A percentile compares a stretch with the other conserved stretches of the same genome.
Conservation (phyloP, 1,139 yeast genomes). For the Yamadazyma dendronema region DNA sequence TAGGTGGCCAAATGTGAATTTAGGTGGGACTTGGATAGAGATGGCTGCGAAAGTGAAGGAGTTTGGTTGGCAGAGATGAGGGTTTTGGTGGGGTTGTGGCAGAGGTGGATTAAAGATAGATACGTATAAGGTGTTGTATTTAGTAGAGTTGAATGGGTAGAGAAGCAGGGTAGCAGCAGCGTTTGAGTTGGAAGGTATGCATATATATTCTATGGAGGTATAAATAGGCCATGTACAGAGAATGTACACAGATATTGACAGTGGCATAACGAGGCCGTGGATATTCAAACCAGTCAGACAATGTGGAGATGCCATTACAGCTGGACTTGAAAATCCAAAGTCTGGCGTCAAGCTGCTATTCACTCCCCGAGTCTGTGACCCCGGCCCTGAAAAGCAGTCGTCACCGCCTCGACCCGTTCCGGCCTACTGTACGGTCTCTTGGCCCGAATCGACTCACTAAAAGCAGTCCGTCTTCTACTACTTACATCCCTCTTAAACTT, state of each 20-base stretch:
- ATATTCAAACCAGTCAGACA: neutral
- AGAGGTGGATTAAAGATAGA: too few relatives aligned
- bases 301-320: too few relatives aligned
- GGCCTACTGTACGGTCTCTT: neutral
- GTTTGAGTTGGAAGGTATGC: neutral
- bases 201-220: neutral
- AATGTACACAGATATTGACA: too few relatives aligned
- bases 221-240: too few relatives aligned
- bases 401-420: neutral
- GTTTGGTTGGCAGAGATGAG: too few relatives aligned
- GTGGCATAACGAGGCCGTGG: neutral
- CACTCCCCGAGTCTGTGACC: constrained; percentile 9
- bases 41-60: too few relatives aligned
- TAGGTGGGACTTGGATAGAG: too few relatives aligned
- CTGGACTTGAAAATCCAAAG: too few relatives aligned
- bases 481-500: constrained; percentile 20
- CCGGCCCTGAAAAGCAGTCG: constrained; percentile 7
- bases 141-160: neutral
- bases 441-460: constrained; percentile 10
- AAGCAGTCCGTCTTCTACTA: constrained; percentile 30
- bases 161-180: neutral
- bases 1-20: too few relatives aligned
- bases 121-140: neutral
- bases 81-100: too few relatives aligned
- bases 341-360: too few relatives aligned